Evolutionary conservation across 164 flowering plant species (phyloP).

Genomic region (Vitis labrusca): DNA sequence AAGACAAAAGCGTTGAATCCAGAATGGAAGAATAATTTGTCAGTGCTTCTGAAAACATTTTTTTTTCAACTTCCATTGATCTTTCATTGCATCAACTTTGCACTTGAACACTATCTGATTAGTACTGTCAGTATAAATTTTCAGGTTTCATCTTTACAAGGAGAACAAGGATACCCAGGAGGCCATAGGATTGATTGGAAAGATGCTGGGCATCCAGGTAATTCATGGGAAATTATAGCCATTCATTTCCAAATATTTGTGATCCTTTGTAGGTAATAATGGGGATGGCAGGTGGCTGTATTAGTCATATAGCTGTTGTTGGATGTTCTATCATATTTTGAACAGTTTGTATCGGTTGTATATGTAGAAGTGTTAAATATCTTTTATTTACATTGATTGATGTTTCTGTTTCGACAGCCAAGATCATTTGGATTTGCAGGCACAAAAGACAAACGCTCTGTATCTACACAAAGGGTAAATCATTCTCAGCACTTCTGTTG

Average conservation of each 20-base stretch:
- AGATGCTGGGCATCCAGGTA: conserved; percentile 99
- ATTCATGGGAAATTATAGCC: neutral
- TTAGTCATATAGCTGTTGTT: neutral
- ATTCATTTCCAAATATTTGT: neutral
- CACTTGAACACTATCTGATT: neutral
- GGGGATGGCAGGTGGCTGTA: neutral
- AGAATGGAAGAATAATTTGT: too few relatives aligned
- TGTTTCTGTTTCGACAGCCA: conserved; percentile 51
- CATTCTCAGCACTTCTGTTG: neutral
- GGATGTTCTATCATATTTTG: neutral
- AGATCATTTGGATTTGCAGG: conserved; percentile 96
- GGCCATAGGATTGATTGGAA: conserved; percentile 80
- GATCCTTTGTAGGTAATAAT: neutral
- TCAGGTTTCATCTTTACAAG: conserved; percentile 94
- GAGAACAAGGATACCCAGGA: conserved; percentile 99
- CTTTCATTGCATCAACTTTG: too few relatives aligned
- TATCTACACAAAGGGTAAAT: conserved; percentile 85
- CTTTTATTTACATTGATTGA: neutral
- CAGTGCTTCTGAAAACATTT: too few relatives aligned
- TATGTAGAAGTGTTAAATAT: neutral
- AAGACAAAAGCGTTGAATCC: too few relatives aligned
- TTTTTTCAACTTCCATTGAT: too few relatives aligned
- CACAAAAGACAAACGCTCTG: conserved; percentile 93
- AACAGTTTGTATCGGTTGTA: neutral
- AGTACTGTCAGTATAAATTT: conserved; percentile 1